phyloP scores from a whole-genome alignment of 495 filamentous ascomycete genomes.

The Neurospora sp. region DNA sequence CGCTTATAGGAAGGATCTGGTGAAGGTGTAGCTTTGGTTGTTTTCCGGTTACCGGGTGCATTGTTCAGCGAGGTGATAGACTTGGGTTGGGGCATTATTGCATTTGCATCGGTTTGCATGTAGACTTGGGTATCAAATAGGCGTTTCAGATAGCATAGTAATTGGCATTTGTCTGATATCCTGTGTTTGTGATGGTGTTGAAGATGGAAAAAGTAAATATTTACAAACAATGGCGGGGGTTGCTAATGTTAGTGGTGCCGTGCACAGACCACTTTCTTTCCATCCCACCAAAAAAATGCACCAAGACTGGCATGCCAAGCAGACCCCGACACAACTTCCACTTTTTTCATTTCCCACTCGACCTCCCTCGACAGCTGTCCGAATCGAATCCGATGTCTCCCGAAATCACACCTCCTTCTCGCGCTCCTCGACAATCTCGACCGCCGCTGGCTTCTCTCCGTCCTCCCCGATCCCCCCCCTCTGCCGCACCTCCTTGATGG shows the following conservation, averaged over 20 bases:
- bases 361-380: background rate
- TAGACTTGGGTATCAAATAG: background rate
- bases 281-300: too few relatives aligned
- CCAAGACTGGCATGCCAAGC: too few relatives aligned
- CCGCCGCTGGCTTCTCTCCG: background rate
- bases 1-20: background rate
- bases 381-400: background rate
- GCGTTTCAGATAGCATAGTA: background rate
- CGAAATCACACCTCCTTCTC: background rate
- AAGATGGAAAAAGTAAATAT: background rate
- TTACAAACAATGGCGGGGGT: background rate
- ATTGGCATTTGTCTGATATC: background rate
- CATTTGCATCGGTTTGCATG: background rate
- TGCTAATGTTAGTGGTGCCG: too few relatives aligned
- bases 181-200: background rate
- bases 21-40: background rate
- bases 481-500: conserved; percentile 21
- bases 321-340: background rate
- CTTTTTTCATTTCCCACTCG: background rate
- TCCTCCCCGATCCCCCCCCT: background rate
- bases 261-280: too few relatives aligned
- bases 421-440: background rate
- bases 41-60: background rate
- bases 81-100: background rate
- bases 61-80: background rate